phyloP scores from a whole-genome alignment of 441 rosid genomes.

The Syzygium malaccense region DNA sequence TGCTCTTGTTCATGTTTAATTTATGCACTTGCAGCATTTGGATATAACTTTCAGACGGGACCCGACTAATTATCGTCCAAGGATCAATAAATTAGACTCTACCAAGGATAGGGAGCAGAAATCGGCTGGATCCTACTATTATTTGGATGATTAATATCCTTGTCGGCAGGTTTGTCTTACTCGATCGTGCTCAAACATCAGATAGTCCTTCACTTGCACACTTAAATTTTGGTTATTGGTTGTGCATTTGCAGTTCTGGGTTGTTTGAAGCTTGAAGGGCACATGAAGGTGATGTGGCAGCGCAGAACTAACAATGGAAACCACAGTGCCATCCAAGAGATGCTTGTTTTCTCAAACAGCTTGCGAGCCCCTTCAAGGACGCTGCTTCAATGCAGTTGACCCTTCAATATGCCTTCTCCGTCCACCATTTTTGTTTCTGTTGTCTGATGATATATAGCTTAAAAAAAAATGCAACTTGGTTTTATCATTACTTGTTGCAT shows the following conservation, averaged over 20 bases:
- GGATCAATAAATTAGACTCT: slow-evolving; percentile 89
- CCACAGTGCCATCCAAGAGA: background rate
- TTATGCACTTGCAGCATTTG: slow-evolving; percentile 51
- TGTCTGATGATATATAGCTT: background rate
- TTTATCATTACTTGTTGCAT: background rate
- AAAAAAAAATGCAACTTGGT: background rate
- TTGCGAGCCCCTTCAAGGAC: background rate
- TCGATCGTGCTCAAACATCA: background rate
- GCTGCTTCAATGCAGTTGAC: background rate
- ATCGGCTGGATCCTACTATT: slow-evolving; percentile 87
- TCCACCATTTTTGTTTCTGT: slow-evolving; percentile 21
- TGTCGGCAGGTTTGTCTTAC: slow-evolving; percentile 13
- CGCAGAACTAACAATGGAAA: background rate
- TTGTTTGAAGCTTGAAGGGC: background rate
- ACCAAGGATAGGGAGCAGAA: slow-evolving; percentile 97
- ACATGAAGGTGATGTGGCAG: background rate
- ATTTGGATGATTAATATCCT: slow-evolving; percentile 62
- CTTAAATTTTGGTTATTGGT: background rate
- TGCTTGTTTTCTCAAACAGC: background rate
- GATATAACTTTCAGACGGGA: slow-evolving; percentile 98
- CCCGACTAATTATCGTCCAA: slow-evolving; percentile 88
- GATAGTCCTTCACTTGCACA: background rate
- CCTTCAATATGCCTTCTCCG: background rate
- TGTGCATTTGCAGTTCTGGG: background rate
- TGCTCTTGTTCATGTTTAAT: background rate